Base-by-base conservation (phyloP, 495 filamentous ascomycete species). In the Talaromyces stipitatus region DNA sequence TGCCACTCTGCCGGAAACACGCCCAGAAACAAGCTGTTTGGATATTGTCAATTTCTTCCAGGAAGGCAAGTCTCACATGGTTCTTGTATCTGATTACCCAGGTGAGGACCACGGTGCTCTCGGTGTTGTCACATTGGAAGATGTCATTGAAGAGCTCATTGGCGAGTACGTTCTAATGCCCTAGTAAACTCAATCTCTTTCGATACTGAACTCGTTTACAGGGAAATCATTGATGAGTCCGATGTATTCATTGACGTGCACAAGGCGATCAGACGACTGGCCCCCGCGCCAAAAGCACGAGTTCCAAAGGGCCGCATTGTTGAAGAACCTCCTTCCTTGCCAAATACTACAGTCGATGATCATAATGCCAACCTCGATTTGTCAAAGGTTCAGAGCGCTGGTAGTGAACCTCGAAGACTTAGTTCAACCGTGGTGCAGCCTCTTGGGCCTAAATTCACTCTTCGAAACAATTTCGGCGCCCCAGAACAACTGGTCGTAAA, bases 1-100 rank as follows among this genome's bases (percentile, higher is more conserved):
- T 55, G 94, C 95, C 28, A 97, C 94, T 0, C 78, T 98, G 0
- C 95, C 95, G 2, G 94, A 98, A 70, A 98, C 94, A 2, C 82
- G 89, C 8, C 89, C 95, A 1, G 90, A 96, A 62, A 97, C 94
- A 0, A 95, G 91, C 69, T 98, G 94, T 67, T 74, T 98, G 41
- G 94, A 98, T 66, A 98, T 97, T 61, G 87, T 98, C 68, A 98
- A 98, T 73, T 98, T 96, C 73, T 98, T 98, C 74, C 94, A 98
- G 68, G 92, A 98, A 72, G 94, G 94, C 53, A 97, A 97, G 68
- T 95, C 91, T 9, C 94, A 98, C 70, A 97, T 98, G 95, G 92
- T 97, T 9, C 78, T 98, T 24, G 92, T 97, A 9, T 96, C 91
- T 6, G 88, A 95, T 61, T 85, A 78, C 57, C 94, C 94, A 2